A percentile compares a stretch with the other conserved stretches of the same genome.
phyloP scores from a whole-genome alignment of 805 yeast species.

The Metschnikowia shivogae region DNA sequence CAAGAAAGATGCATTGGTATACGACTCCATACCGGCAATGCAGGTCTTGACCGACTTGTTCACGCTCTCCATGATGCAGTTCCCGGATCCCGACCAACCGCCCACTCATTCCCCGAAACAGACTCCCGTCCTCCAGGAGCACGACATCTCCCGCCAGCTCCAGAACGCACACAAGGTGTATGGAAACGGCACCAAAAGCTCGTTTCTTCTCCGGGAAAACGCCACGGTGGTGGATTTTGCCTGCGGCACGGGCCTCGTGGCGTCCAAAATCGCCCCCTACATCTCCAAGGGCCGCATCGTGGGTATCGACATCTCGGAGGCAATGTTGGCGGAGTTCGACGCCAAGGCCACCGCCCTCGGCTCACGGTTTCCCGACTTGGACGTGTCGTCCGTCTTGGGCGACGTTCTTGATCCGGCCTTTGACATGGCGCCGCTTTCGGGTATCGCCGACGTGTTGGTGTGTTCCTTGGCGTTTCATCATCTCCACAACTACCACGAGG shows the following conservation, averaged over 20 bases:
- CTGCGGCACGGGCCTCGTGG: constrained; percentile 40
- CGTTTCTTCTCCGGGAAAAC: constrained; percentile 17
- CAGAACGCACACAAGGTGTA: background rate
- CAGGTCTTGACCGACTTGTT: constrained; percentile 17
- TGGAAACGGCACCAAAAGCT: background rate
- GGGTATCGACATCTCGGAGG: constrained; percentile 37
- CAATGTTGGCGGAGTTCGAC: constrained; percentile 18
- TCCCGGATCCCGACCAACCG: constrained; percentile 4
- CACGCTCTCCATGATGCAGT: constrained; percentile 20
- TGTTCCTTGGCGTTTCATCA: constrained; percentile 42
- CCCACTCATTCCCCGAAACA: background rate
- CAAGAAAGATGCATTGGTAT: constrained; percentile 16
- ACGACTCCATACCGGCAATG: constrained; percentile 22
- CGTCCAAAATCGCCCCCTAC: constrained; percentile 29
- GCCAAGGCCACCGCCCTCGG: background rate
- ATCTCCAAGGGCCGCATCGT: constrained; percentile 21
- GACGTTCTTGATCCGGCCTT: constrained; percentile 24
- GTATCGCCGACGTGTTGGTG: constrained; percentile 24
- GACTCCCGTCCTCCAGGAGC: no score
- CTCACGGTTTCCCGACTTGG: constrained; percentile 10
- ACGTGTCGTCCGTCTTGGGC: constrained; percentile 15
- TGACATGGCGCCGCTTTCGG: constrained; percentile 10
- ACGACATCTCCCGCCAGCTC: background rate
- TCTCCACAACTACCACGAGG: constrained; percentile 26
- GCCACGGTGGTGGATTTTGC: constrained; percentile 37